Conservation (phyloP, 2,329 filamentous ascomycete species). For the Thielaviopsis euricoi region DNA sequence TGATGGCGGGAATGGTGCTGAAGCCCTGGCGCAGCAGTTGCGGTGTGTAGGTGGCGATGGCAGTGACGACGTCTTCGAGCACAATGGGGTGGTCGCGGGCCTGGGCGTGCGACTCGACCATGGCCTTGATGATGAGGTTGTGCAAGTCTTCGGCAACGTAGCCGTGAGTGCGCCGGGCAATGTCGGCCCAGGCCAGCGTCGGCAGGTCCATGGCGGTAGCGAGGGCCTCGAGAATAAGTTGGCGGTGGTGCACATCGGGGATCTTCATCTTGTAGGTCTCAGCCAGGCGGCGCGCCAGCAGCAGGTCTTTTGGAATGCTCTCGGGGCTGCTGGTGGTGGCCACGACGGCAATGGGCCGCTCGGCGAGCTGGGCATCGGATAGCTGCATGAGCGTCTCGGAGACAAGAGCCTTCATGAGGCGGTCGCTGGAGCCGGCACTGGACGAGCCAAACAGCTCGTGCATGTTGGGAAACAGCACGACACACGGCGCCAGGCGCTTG, state of each 20-base stretch:
- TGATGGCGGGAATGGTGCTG: conserved; percentile 81
- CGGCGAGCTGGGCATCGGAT: conserved; percentile 2
- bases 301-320: conserved; percentile 63
- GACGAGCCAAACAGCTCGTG: conserved; percentile 32
- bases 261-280: conserved; percentile 77
- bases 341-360: conserved; percentile 59
- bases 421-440: conserved; percentile 44
- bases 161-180: conserved; percentile 77
- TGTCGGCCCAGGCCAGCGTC: conserved; percentile 50
- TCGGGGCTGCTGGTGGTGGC: conserved; percentile 84
- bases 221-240: conserved; percentile 60
- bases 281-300: conserved; percentile 61
- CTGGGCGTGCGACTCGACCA: conserved; percentile 1
- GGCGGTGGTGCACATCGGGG: conserved; percentile 61
- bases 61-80: conserved; percentile 48
- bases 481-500: conserved; percentile 66
- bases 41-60: conserved; percentile 45
- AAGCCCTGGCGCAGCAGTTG: conserved; percentile 81
- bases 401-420: conserved; percentile 31
- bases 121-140: conserved; percentile 35
- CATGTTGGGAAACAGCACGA: conserved; percentile 85
- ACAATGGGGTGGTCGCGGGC: conserved; percentile 12
- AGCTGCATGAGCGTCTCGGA: conserved; percentile 7
- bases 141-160: conserved; percentile 86
- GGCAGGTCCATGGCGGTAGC: conserved; percentile 49